Base-by-base conservation (phyloP, 805 yeast species). In the Zygotorulaspora chibaensis region DNA sequence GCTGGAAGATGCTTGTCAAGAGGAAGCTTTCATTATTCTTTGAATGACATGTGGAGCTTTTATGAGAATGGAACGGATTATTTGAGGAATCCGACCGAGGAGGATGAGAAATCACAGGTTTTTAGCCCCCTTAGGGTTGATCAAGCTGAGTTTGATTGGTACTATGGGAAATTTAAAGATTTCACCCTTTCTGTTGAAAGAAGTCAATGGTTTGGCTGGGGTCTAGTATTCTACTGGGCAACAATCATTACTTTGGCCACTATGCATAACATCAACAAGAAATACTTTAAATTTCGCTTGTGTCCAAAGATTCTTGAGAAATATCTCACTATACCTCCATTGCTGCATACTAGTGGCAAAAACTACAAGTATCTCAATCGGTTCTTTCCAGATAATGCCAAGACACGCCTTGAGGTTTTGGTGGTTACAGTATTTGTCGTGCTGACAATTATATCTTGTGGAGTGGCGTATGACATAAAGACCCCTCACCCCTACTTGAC, bases 201-300 rank as follows among this genome's bases (percentile, higher is more conserved):
- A 39, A 67, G 73, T 15, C 73, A 67, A 47, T 64, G 71, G 56
- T 66, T 66, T 42, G 75, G 74, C 9, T 73, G 77, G 77, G 77
- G 76, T n/a, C 56, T 61, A 31, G 59, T 71, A 20, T 69, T 69
- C 46, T 73, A 61, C 45, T 73, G 77, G 77, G 58, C 57, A 0
- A 55, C 63, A 5, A 51, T 73, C 12, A 41, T 73, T 20, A 35
- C 58, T 0, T 30, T 68, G 1, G 67, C 66, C 0, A 62, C 71
- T 1, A 8, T 68, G 1, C 43, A 55, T 40, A 67, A 69, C 45
- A 33, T 67, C 16, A 45, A 50, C 28, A 56, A 53, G 31, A 61
- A 48, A 36, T 48, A 60, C 29, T 35, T 65, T n/a, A 59, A 66
- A 18, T 50, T 46, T n/a, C 57, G 55, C 36, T 36, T 56, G 12